Evolutionary conservation across 495 filamentous ascomycete species (phyloP).

Genomic region (Daldinia childiae): DNA sequence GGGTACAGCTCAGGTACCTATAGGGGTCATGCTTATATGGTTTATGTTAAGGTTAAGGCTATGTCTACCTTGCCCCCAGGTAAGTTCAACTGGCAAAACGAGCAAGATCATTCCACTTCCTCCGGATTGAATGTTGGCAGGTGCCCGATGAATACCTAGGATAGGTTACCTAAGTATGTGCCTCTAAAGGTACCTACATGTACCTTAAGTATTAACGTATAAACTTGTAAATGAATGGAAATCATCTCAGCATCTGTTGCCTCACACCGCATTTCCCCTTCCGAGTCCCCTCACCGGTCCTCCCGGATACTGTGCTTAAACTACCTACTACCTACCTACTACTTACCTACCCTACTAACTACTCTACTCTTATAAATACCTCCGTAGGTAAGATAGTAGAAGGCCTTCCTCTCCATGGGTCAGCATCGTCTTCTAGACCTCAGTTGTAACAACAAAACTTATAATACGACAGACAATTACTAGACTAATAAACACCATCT

Average conservation of each 20-base stretch:
- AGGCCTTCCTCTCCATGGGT: background rate
- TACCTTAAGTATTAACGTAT: background rate
- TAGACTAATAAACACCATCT: conserved; percentile 14
- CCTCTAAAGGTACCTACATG: background rate
- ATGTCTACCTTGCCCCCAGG: background rate
- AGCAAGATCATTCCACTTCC: conserved; percentile 8
- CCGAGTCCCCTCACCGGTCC: conserved; percentile 16
- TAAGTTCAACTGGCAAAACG: background rate
- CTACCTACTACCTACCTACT: background rate
- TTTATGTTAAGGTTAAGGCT: background rate
- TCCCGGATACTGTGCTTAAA: conserved; percentile 8
- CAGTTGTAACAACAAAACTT: background rate
- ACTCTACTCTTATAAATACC: background rate
- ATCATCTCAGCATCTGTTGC: conserved; percentile 14
- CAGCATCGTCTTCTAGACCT: background rate
- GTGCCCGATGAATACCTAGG: background rate
- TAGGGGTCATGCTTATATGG: background rate
- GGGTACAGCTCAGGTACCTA: background rate
- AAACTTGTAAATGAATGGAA: background rate
- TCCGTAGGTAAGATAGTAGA: background rate
- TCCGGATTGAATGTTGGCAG: conserved; percentile 4
- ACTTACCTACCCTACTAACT: background rate
- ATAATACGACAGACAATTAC: conserved; percentile 5
- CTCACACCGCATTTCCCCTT: conserved; percentile 25
- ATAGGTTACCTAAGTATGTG: too few relatives aligned